Percentiles rank a stretch among this genome's conserved stretches.
phyloP scores from a whole-genome alignment of 2,329 filamentous ascomycete genomes.

The Fusarium beomiforme region DNA sequence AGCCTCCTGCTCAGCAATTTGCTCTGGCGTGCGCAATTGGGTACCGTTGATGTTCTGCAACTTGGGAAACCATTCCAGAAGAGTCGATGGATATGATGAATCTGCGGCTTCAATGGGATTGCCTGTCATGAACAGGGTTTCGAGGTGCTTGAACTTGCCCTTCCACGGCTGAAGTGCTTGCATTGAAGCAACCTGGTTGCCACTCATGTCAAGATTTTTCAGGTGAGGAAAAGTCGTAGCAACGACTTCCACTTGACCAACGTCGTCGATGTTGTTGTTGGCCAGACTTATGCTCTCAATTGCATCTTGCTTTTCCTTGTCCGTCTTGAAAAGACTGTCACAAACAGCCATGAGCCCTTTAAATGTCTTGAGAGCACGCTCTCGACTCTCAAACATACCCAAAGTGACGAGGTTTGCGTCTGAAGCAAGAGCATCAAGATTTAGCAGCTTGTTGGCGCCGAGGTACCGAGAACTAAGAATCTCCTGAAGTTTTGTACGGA shows the following conservation, averaged over 20 bases:
- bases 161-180: slow-evolving; percentile 79
- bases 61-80: slow-evolving; percentile 85
- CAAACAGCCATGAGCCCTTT: slow-evolving; percentile 90
- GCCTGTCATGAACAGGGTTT: slow-evolving; percentile 81
- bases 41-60: slow-evolving; percentile 80
- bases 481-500: slow-evolving; percentile 73
- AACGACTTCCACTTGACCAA: slow-evolving; percentile 77
- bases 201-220: slow-evolving; percentile 87
- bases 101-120: slow-evolving; percentile 76
- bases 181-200: slow-evolving; percentile 78
- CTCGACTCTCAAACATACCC: slow-evolving; percentile 78
- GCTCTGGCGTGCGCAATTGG: slow-evolving; percentile 77
- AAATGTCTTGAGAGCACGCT: slow-evolving; percentile 86
- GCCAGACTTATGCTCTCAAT: slow-evolving; percentile 85
- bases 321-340: slow-evolving; percentile 77
- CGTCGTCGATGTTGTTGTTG: slow-evolving; percentile 79
- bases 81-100: slow-evolving; percentile 71
- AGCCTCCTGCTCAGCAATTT: slow-evolving; percentile 66
- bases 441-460: slow-evolving; percentile 75
- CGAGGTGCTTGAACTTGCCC: slow-evolving; percentile 78
- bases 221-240: slow-evolving; percentile 85
- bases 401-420: slow-evolving; percentile 78
- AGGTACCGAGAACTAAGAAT: slow-evolving; percentile 83
- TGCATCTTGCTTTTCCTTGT: slow-evolving; percentile 77
- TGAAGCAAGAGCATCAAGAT: slow-evolving; percentile 79